A percentile compares a stretch with the other conserved stretches of the same genome.
These are phyloP conservation scores for Botrytis fabae DNA, from an alignment of 2,329 filamentous ascomycete species.

Conservation along the genomic window DNA sequence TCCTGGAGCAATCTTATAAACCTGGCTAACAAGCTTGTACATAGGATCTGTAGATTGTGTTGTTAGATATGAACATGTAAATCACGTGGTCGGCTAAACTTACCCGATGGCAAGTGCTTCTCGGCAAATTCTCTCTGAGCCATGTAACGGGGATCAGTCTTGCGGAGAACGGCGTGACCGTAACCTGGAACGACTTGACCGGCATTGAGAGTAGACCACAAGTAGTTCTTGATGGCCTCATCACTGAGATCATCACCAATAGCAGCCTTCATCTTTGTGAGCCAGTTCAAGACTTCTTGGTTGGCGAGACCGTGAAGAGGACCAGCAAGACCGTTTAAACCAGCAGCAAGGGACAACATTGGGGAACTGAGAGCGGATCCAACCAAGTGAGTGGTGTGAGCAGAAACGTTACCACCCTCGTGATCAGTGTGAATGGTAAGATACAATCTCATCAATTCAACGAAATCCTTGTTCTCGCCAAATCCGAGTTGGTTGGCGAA, in stretches of 20 bases:
- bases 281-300: constrained; percentile 99
- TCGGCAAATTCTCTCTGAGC: constrained; percentile 93
- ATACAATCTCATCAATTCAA: constrained; percentile 98
- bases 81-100: not conserved
- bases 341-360: constrained; percentile 93
- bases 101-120: constrained; percentile 25
- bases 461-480: constrained; percentile 89
- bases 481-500: constrained; percentile 99
- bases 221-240: constrained; percentile 95
- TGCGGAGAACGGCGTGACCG: constrained; percentile 97
- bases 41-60: constrained; percentile 93
- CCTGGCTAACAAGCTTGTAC: constrained; percentile 99
- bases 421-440: constrained; percentile 99
- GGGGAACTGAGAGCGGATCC: constrained; percentile 95
- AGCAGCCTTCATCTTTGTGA: constrained; percentile 96
- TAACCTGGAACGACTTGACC: constrained; percentile 98
- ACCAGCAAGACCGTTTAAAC: constrained; percentile 96
- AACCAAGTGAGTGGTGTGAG: constrained; percentile 98
- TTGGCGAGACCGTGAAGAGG: constrained; percentile 99
- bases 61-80: constrained; percentile 9
- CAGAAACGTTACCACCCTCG: constrained; percentile 98
- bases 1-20: constrained; percentile 99
- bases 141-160: constrained; percentile 98
- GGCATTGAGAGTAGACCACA: constrained; percentile 94
- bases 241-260: constrained; percentile 95